Base-by-base conservation (phyloP, 2,329 filamentous ascomycete genomes). In the Xylaria sp. region DNA sequence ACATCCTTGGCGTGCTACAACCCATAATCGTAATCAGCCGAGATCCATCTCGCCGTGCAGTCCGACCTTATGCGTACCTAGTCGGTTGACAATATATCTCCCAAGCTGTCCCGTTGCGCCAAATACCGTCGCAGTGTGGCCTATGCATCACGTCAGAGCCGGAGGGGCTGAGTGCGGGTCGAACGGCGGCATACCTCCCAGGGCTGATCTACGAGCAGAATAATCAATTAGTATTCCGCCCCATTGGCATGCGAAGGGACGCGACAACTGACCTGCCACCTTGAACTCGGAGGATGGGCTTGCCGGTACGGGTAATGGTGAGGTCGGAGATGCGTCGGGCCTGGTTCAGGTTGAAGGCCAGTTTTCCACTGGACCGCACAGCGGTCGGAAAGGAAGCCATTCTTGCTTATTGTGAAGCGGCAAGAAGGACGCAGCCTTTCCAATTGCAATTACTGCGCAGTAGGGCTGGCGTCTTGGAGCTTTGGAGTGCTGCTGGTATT, bases 91-190 rank as follows among this genome's bases (percentile, higher is more conserved):
- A 71, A 99, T 96, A 75, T 99, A 99, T 71, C 94, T 87, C 71
- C 94, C 94, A 51, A 99, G 79, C 74, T 96, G 93, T 62, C 94
- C 94, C 58, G 92, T 97, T 69, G 94, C 94, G 76, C 94, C 94
- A 77, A 99, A 99, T 68, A 99, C 93, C 54, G 94, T 99, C 58
- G 90, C 93, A 60, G 92, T 97, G 77, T 97, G 92, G 64, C 93
- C 93, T 91, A 75, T 64, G 55, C 9, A 54, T 38, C 34, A 19
- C 4, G 59, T 66, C 42, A 66, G 62, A 48, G 46, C 61, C 39
- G 54, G 51, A 48, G 39, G 49, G 24, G 53, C 19, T 4, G 42
- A 38, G 18, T 2, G 21, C 29, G 34, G 37, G 37, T 57, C 39
- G 50, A 21, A 19, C 7, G 37, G 48, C 6, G 34, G 44, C 50